Evolutionary conservation across 2,329 filamentous ascomycete species (phyloP).

Genomic region (Taxawa tesnikishii): DNA sequence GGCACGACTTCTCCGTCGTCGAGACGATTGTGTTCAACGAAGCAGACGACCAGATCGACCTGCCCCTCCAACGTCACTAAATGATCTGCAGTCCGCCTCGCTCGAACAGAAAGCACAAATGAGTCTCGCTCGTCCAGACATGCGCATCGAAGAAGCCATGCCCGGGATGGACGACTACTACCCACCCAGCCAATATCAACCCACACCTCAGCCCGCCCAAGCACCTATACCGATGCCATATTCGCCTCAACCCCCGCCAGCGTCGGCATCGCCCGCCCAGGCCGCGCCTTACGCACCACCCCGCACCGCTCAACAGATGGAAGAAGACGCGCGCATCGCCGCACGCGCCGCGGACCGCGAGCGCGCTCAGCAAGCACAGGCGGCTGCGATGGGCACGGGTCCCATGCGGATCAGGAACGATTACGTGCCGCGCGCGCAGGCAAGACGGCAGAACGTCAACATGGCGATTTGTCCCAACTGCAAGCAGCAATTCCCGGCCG

Average conservation of each 20-base stretch:
- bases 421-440: constrained; percentile 76
- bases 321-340: constrained; percentile 21
- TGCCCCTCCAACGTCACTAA: constrained; percentile 83
- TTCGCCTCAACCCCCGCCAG: constrained; percentile 8
- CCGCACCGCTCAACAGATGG: constrained; percentile 20
- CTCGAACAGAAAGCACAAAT: constrained; percentile 90
- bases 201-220: constrained; percentile 16
- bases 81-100: constrained; percentile 86
- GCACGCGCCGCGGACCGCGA: constrained; percentile 29
- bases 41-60: constrained; percentile 69
- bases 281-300: constrained; percentile 8
- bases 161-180: constrained; percentile 21
- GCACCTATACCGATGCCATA: constrained; percentile 15
- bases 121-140: constrained; percentile 61
- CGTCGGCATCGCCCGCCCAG: constrained; percentile 11
- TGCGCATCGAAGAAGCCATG: constrained; percentile 79
- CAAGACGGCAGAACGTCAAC: constrained; percentile 50
- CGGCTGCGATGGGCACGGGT: constrained; percentile 53
- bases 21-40: constrained; percentile 91
- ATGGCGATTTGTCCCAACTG: constrained; percentile 86
- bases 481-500: constrained; percentile 74
- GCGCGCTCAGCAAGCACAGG: constrained; percentile 60
- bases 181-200: constrained; percentile 15
- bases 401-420: constrained; percentile 88
- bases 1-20: constrained; percentile 94